Evolutionary conservation across 2,329 filamentous ascomycete species (phyloP).

Genomic region (Fusarium odoratissimum): DNA sequence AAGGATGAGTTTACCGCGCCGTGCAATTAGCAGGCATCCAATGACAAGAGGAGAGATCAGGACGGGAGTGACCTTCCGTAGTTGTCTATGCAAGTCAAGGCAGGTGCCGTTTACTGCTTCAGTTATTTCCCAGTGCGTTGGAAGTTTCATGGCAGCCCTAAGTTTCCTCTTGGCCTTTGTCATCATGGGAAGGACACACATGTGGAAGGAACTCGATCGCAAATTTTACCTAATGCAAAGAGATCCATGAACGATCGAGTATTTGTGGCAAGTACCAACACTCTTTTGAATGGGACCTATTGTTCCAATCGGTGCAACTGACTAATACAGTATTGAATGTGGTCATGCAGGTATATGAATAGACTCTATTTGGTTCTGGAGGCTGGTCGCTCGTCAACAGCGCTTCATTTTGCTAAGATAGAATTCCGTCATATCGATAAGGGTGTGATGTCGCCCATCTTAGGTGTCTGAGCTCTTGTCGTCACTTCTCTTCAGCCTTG

Average conservation of each 20-base stretch:
- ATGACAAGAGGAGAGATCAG: background rate
- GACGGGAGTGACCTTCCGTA: background rate
- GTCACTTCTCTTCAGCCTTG: conserved; percentile 50
- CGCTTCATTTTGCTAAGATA: background rate
- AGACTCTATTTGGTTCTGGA: background rate
- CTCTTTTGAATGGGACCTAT: background rate
- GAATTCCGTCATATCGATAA: background rate
- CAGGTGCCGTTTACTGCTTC: background rate
- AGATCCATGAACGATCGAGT: background rate
- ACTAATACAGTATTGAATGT: background rate
- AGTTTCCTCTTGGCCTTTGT: background rate
- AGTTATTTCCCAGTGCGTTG: background rate
- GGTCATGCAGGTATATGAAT: background rate
- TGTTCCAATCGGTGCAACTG: background rate
- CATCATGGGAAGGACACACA: background rate
- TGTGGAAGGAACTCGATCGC: background rate
- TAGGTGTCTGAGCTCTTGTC: conserved; percentile 14
- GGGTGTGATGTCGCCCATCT: background rate
- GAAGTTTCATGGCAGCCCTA: background rate
- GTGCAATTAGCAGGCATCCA: background rate
- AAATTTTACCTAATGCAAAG: background rate
- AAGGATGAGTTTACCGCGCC: background rate
- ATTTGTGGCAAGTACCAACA: background rate
- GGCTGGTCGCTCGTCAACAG: background rate
- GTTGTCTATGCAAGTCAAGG: background rate